Percentiles rank a stretch among this genome's conserved stretches.
Conservation (phyloP, 2,329 filamentous ascomycete species). For the Hysterium pulicare region DNA sequence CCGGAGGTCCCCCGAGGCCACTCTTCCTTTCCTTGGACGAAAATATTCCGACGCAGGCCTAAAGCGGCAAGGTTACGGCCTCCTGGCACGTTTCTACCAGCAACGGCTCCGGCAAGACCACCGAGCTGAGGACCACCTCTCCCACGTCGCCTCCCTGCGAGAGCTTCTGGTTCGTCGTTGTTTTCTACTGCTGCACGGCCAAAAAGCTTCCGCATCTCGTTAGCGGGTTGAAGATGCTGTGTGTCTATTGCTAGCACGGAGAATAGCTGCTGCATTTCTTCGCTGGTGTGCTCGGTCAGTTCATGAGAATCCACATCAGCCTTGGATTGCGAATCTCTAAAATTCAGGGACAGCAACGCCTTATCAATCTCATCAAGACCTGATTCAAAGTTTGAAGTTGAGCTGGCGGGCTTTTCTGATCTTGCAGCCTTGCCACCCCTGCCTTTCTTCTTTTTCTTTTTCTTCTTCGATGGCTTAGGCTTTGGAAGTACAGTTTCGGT, state of each 20-base stretch:
- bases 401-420: constrained; percentile 8
- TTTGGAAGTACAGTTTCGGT: constrained; percentile 27
- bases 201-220: constrained; percentile 83
- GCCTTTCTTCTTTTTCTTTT: constrained; percentile 61
- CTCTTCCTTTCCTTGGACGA: constrained; percentile 80
- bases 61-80: constrained; percentile 66
- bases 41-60: constrained; percentile 72
- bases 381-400: constrained; percentile 22
- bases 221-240: constrained; percentile 75
- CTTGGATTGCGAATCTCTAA: constrained; percentile 30
- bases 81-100: constrained; percentile 54
- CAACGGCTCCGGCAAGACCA: constrained; percentile 57
- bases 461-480: constrained; percentile 33
- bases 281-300: constrained; percentile 22
- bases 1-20: constrained; percentile 79
- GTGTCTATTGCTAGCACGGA: constrained; percentile 61
- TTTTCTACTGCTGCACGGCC: constrained; percentile 62
- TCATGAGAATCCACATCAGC: constrained; percentile 15
- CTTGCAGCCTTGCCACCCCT: constrained; percentile 44
- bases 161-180: constrained; percentile 51
- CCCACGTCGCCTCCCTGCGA: constrained; percentile 50
- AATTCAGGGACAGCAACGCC: constrained; percentile 56
- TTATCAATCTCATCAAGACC: constrained; percentile 63
- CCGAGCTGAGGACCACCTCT: constrained; percentile 56
- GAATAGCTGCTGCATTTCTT: constrained; percentile 48